Conservation (phyloP, 2,329 filamentous ascomycete genomes). For the Exophiala sp. region DNA sequence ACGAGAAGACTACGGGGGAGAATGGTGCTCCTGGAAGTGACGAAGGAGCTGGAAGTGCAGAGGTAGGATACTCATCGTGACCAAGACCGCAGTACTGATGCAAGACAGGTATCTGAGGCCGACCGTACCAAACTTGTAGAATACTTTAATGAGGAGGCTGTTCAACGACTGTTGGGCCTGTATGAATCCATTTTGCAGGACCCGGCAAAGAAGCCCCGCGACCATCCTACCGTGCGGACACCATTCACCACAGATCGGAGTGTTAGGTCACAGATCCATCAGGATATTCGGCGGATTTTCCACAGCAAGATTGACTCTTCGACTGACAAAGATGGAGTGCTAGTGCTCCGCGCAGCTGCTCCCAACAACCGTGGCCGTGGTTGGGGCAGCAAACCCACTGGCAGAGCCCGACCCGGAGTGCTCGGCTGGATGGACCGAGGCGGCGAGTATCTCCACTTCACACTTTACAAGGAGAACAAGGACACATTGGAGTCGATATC, state of each 20-base stretch:
- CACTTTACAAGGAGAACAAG: slow-evolving; percentile 92
- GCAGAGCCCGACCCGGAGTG: slow-evolving; percentile 37
- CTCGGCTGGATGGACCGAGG: slow-evolving; percentile 59
- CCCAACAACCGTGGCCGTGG: slow-evolving; percentile 33
- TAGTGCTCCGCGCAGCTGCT: slow-evolving; percentile 47
- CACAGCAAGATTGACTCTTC: slow-evolving; percentile 68
- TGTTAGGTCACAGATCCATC: slow-evolving; percentile 57
- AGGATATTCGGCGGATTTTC: slow-evolving; percentile 70
- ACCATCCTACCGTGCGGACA: slow-evolving; percentile 49
- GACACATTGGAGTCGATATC: slow-evolving; percentile 89
- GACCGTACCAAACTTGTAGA: slow-evolving; percentile 40
- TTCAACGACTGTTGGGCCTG: slow-evolving; percentile 48
- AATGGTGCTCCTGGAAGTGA: neutral
- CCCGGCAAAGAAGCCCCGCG: slow-evolving; percentile 51
- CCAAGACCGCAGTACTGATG: neutral
- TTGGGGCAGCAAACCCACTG: slow-evolving; percentile 30
- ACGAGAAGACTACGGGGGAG: neutral
- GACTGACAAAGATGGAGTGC: slow-evolving; percentile 63
- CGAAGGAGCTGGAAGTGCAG: neutral
- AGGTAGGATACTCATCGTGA: neutral
- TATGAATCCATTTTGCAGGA: slow-evolving; percentile 50
- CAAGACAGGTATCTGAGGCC: slow-evolving; percentile 33
- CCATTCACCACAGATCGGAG: slow-evolving; percentile 54
- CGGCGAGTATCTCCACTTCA: slow-evolving; percentile 85
- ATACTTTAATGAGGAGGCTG: slow-evolving; percentile 24